Base-by-base conservation (phyloP, 495 filamentous ascomycete genomes). In the Xylaria telfairii region DNA sequence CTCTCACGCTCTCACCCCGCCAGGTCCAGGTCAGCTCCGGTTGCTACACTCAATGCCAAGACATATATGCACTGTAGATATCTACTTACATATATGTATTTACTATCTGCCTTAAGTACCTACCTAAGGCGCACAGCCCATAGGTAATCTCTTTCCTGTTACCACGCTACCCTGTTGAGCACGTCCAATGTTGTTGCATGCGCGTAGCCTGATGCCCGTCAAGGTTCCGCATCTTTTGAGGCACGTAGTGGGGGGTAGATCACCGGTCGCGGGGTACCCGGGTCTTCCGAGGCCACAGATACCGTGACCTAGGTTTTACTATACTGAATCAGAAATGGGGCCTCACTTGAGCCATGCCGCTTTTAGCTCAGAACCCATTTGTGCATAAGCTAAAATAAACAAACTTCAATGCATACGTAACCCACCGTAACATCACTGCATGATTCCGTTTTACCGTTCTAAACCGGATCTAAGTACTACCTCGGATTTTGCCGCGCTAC, bases 1-100 rank as follows among this genome's bases (percentile, higher is more conserved):
- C n/a, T n/a, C n/a, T n/a, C n/a, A n/a, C 53, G 5, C 10, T 5
- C 59, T 37, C 41, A 65, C 47, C 64, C 64, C 64, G 44, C 64
- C 64, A 66, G 12, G 19, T 34, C n/a, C 56, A 39, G 32, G 34
- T 34, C 64, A 54, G 64, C 19, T 32, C 41, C 39, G 21, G 39
- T 26, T 62, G 9, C 24, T 32, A 46, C 44, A n/a, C 44, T 46
- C 34, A 37, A 3, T 37, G 34, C 34, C 34, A 4, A 37, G 34
- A 8, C 3, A 37, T 8, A 8, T 37, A 37, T 4, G 4, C 34
- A n/a, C n/a, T n/a, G n/a, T n/a, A 37, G 34, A 8, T 37, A 37
- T 8, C 8, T 46, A 34, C 54, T 1, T 57, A 34, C 54, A 8
- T 54, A 30, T 21, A 54, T 59, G 8, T 59, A 37, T 24, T 37